Evolutionary conservation across 495 filamentous ascomycete species (phyloP).

Genomic region (Diplogelasinospora grovesii): DNA sequence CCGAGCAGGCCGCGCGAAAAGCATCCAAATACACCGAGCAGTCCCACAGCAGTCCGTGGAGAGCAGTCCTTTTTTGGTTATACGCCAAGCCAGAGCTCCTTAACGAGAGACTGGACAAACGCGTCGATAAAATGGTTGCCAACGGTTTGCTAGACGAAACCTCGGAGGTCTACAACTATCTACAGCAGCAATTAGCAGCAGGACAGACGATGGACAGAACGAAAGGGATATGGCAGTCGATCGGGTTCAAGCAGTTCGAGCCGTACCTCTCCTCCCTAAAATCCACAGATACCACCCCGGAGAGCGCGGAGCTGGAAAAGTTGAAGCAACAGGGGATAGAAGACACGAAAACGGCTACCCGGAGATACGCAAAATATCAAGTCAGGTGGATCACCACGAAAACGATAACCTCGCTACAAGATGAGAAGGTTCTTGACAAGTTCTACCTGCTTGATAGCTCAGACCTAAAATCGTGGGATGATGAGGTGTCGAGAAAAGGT

Average conservation of each 20-base stretch:
- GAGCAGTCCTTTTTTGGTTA: constrained; percentile 77
- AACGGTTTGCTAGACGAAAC: constrained; percentile 66
- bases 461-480: constrained; percentile 48
- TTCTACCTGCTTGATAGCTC: constrained; percentile 74
- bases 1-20: constrained; percentile 52
- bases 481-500: constrained; percentile 57
- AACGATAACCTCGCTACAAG: constrained; percentile 56
- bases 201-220: constrained; percentile 58
- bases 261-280: constrained; percentile 54
- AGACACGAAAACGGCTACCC: constrained; percentile 67
- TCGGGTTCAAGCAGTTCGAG: constrained; percentile 88
- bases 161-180: constrained; percentile 49
- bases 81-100: constrained; percentile 64
- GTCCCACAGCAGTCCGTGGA: constrained; percentile 46
- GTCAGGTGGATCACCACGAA: constrained; percentile 81
- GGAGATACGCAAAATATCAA: constrained; percentile 82
- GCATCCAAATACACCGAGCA: constrained; percentile 14
- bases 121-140: constrained; percentile 77
- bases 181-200: constrained; percentile 37
- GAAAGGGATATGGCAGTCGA: constrained; percentile 89
- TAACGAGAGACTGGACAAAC: constrained; percentile 59
- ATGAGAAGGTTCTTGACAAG: constrained; percentile 40
- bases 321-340: constrained; percentile 33
- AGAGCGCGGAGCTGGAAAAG: constrained; percentile 26
- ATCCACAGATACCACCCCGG: constrained; percentile 22